Conservation (phyloP, 257 asterid species). For the Rehmannia glutinosa region DNA sequence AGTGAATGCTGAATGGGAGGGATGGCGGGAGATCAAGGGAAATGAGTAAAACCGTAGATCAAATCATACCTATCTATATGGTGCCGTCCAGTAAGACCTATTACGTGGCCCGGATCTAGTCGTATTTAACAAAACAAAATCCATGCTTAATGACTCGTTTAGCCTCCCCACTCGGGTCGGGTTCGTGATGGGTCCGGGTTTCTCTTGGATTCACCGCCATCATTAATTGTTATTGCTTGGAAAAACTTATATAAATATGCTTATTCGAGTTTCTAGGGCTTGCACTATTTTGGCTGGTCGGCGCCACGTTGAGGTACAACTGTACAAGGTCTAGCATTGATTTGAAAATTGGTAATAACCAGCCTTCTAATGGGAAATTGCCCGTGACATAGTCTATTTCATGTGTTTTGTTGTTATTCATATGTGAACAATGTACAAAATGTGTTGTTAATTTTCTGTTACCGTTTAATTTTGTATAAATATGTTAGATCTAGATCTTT, state of each 20-base stretch:
- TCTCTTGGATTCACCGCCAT: no score
- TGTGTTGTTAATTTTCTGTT: neutral
- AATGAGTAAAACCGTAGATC: no score
- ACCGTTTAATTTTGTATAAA: neutral
- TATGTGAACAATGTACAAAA: neutral
- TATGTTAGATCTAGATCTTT: neutral
- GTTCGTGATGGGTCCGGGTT: no score
- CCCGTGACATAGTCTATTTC: neutral
- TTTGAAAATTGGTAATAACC: neutral
- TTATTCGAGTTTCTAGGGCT: neutral
- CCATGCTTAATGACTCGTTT: no score
- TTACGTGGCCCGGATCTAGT: no score
- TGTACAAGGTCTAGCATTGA: neutral
- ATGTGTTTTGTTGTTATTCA: neutral
- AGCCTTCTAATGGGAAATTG: neutral
- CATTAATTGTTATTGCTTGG: no score
- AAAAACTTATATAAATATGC: neutral
- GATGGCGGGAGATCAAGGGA: no score
- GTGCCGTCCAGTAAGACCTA: no score
- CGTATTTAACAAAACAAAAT: no score
- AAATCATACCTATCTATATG: no score
- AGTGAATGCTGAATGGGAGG: no score
- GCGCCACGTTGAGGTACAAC: neutral
- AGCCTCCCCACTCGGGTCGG: no score
- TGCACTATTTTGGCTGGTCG: neutral